Evolutionary conservation across 2,329 filamentous ascomycete genomes (phyloP).

Genomic region (Drechslera avenae): DNA sequence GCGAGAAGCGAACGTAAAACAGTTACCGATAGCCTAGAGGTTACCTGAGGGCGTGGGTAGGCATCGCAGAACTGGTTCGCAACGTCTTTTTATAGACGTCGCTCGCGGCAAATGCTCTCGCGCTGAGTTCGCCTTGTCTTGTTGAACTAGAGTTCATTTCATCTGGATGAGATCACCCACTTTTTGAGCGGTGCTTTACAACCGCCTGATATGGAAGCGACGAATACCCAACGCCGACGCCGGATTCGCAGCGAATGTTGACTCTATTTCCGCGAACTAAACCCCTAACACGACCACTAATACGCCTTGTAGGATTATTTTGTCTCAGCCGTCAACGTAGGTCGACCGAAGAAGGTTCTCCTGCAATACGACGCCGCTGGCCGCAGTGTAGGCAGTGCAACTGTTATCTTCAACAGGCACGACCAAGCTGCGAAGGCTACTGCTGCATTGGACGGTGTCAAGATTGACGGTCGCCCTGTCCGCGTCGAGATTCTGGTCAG

Average conservation of each 20-base stretch:
- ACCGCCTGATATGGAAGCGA: constrained; percentile 32
- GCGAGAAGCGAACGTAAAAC: constrained; percentile 19
- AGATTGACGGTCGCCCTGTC: constrained; percentile 88
- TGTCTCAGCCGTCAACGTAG: constrained; percentile 81
- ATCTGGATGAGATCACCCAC: constrained; percentile 25
- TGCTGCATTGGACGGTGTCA: constrained; percentile 80
- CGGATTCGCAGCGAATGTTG: constrained; percentile 35
- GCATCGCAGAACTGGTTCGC: constrained; percentile 26
- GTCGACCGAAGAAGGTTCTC: constrained; percentile 87
- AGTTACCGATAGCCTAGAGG: constrained; percentile 16
- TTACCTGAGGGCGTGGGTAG: constrained; percentile 20
- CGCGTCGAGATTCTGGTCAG: constrained; percentile 95
- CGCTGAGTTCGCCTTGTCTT: constrained; percentile 15
- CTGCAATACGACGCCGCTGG: constrained; percentile 93
- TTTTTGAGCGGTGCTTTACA: constrained; percentile 33
- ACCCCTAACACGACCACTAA: constrained; percentile 62
- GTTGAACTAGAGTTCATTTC: constrained; percentile 25
- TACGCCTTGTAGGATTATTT: constrained; percentile 91
- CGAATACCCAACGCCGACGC: constrained; percentile 25
- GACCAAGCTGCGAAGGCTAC: constrained; percentile 86
- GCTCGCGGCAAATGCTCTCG: constrained; percentile 12
- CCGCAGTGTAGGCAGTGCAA: constrained; percentile 88
- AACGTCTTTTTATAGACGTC: constrained; percentile 15
- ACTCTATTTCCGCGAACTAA: constrained; percentile 39
- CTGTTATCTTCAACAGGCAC: constrained; percentile 80